phyloP scores from a whole-genome alignment of 2,329 filamentous ascomycete genomes.

The Arthroderma sp. region DNA sequence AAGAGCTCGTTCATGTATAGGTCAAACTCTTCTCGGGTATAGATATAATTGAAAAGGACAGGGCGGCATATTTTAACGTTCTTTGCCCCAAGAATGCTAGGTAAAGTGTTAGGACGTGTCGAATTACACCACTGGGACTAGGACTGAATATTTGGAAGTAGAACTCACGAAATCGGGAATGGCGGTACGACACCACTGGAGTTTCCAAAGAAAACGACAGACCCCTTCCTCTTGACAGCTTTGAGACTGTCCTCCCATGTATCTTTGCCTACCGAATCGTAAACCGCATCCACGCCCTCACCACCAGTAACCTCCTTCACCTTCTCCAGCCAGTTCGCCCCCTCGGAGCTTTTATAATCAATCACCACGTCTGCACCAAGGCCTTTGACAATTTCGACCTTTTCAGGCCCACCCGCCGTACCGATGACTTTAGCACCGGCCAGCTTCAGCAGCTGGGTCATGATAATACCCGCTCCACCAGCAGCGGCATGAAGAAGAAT shows the following conservation, averaged over 20 bases:
- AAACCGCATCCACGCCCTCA: constrained; percentile 63
- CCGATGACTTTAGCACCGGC: constrained; percentile 69
- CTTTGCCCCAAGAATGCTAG: constrained; percentile 52
- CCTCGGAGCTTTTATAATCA: constrained; percentile 73
- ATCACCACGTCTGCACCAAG: constrained; percentile 59
- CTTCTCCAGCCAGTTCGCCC: constrained; percentile 63
- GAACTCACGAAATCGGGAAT: constrained; percentile 46
- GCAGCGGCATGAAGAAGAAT: constrained; percentile 70
- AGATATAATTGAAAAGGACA: constrained; percentile 57
- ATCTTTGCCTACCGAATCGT: constrained; percentile 72
- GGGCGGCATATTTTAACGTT: constrained; percentile 69
- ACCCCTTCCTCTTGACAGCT: constrained; percentile 64
- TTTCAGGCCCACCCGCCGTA: constrained; percentile 61
- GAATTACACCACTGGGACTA: constrained; percentile 17
- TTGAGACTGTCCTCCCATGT: constrained; percentile 73
- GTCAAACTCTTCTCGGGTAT: constrained; percentile 57
- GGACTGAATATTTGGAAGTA: constrained; percentile 36
- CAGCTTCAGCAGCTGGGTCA: constrained; percentile 60
- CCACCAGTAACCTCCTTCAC: constrained; percentile 75
- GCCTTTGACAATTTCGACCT: constrained; percentile 55
- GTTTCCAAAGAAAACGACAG: constrained; percentile 68
- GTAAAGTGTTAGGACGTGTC: background rate
- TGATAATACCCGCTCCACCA: constrained; percentile 64
- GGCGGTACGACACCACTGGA: constrained; percentile 69
- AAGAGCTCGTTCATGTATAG: constrained; percentile 62